phyloP scores from a whole-genome alignment of 257 asterid species.

The Capsicum rhomboideum region DNA sequence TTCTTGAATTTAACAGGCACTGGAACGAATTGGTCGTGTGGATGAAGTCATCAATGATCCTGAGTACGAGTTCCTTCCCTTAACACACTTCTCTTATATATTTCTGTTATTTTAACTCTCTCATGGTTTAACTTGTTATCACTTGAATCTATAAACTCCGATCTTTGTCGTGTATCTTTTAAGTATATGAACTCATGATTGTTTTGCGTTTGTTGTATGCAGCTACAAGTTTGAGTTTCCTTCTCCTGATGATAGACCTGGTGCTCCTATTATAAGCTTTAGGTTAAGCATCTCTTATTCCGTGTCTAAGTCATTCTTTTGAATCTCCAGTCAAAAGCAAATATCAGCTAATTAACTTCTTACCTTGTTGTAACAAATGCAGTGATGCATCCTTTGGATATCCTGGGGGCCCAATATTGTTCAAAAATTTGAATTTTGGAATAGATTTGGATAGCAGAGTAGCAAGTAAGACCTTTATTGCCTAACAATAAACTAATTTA shows the following conservation, averaged over 20 bases:
- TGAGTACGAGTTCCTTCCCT: conserved; percentile 49
- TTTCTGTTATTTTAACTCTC: conserved; percentile 3
- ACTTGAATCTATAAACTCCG: neutral
- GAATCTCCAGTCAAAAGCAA: neutral
- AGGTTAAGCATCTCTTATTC: conserved; percentile 36
- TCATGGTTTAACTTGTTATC: neutral
- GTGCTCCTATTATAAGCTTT: conserved; percentile 96
- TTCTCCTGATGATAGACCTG: conserved; percentile 97
- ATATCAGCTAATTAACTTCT: neutral
- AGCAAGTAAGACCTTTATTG: conserved; percentile 67
- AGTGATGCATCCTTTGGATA: conserved; percentile 99
- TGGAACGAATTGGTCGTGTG: conserved; percentile 83
- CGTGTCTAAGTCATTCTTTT: neutral
- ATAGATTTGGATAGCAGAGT: conserved; percentile 93
- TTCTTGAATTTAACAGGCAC: conserved; percentile 48
- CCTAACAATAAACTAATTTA: neutral
- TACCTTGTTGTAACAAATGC: conserved; percentile 27
- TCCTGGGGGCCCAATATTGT: conserved; percentile 83
- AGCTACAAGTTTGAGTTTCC: conserved; percentile 99
- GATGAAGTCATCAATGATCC: conserved; percentile 93
- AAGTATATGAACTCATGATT: conserved; percentile 5
- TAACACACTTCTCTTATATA: neutral
- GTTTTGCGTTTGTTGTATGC: conserved; percentile 21
- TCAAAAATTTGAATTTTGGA: conserved; percentile 91
- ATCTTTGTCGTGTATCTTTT: neutral